These are phyloP conservation scores for Silene latifolia DNA, from an alignment of 148 eudicot species.

Conservation along the genomic window DNA sequence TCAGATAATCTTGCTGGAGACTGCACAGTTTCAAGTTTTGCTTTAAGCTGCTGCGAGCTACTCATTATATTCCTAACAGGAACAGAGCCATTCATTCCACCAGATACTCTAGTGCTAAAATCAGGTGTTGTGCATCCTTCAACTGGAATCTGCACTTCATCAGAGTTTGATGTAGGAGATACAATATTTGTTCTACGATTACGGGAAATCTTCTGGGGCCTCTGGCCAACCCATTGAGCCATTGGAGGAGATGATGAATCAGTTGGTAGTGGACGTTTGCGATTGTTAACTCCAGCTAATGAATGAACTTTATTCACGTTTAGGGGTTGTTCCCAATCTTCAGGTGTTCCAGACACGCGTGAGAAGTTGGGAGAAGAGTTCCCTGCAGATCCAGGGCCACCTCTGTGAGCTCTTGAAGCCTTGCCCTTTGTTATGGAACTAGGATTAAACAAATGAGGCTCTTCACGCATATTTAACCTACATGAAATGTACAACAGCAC, in stretches of 20 bases:
- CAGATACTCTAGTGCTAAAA: slow-evolving; percentile 41
- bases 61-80: slow-evolving; percentile 41
- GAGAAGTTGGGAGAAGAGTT: slow-evolving; percentile 55
- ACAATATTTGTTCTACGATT: slow-evolving; percentile 81
- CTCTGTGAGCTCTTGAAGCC: slow-evolving; percentile 71
- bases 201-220: slow-evolving; percentile 86
- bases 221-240: slow-evolving; percentile 89
- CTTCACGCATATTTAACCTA: slow-evolving; percentile 73
- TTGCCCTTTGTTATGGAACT: slow-evolving; percentile 63
- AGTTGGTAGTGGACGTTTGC: slow-evolving; percentile 63
- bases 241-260: slow-evolving; percentile 74
- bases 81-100: slow-evolving; percentile 43
- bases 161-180: slow-evolving; percentile 70
- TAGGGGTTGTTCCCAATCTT: slow-evolving; percentile 67
- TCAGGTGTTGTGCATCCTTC: slow-evolving; percentile 73
- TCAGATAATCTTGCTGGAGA: slow-evolving; percentile 75
- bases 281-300: slow-evolving; percentile 51
- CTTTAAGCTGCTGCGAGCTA: slow-evolving; percentile 50
- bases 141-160: slow-evolving; percentile 52
- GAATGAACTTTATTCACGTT: slow-evolving; percentile 50
- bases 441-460: slow-evolving; percentile 37
- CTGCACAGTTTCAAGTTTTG: slow-evolving; percentile 51
- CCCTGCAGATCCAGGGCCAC: slow-evolving; percentile 44
- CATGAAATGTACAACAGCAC: slow-evolving; percentile 14
- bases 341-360: slow-evolving; percentile 49